phyloP scores from a whole-genome alignment of 2,329 filamentous ascomycete genomes.

The Cladobotryum mycophilum region DNA sequence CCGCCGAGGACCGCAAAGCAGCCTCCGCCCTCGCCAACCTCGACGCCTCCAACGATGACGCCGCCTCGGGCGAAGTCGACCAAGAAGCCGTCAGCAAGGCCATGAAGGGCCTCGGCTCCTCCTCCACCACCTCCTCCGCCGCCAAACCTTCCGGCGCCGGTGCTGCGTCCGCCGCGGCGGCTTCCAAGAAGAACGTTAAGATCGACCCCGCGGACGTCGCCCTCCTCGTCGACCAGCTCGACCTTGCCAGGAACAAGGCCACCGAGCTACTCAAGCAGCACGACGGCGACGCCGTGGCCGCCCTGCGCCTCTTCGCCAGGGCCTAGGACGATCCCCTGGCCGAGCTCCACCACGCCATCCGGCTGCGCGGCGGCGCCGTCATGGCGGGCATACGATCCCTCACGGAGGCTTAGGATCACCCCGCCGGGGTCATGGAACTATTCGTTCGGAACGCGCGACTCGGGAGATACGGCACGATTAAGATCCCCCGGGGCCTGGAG shows the following conservation, averaged over 20 bases:
- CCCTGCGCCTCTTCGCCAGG: slow-evolving; percentile 52
- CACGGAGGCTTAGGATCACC: no score
- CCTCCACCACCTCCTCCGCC: slow-evolving; percentile 15
- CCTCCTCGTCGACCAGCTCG: slow-evolving; percentile 65
- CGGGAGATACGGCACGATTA: no score
- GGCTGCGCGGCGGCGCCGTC: no score
- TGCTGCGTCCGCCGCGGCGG: slow-evolving; percentile 20
- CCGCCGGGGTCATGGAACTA: no score
- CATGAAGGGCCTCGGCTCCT: slow-evolving; percentile 52
- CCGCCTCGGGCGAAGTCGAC: slow-evolving; percentile 53
- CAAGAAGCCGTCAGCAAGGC: slow-evolving; percentile 65
- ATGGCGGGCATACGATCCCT: no score
- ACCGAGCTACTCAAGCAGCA: slow-evolving; percentile 67
- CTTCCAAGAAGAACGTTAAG: slow-evolving; percentile 58
- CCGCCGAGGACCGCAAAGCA: slow-evolving; percentile 71
- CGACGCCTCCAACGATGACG: slow-evolving; percentile 45
- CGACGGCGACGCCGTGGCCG: slow-evolving; percentile 63
- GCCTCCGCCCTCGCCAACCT: slow-evolving; percentile 67
- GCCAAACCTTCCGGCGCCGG: slow-evolving; percentile 24
- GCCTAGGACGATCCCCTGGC: slow-evolving; percentile 12
- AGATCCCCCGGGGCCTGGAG: no score
- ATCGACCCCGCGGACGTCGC: slow-evolving; percentile 66
- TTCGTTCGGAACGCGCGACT: no score
- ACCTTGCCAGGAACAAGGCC: slow-evolving; percentile 63
- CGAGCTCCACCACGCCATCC: no score